phyloP scores from a whole-genome alignment of 2,329 filamentous ascomycete species.

The Sclerotinia nivalis region DNA sequence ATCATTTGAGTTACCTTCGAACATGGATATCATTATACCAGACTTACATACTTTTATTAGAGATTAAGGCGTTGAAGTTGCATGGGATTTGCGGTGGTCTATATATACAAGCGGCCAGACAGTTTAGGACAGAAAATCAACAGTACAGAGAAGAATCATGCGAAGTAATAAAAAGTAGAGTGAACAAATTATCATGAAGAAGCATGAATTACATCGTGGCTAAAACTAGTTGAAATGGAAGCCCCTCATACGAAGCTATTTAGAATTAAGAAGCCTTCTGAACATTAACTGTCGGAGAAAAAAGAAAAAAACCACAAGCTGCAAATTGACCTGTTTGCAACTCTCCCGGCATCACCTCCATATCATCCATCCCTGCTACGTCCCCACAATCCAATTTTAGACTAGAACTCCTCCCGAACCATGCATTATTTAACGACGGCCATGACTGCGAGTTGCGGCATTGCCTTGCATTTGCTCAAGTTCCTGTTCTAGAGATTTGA shows the following conservation, averaged over 20 bases:
- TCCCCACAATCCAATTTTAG: slow-evolving; percentile 23
- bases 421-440: slow-evolving; percentile 68
- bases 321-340: slow-evolving; percentile 36
- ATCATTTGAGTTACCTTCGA: not conserved
- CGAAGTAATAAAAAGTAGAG: not conserved
- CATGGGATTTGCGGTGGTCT: not conserved
- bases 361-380: slow-evolving; percentile 24
- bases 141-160: not conserved
- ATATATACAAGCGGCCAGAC: not conserved
- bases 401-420: slow-evolving; percentile 5
- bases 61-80: not conserved
- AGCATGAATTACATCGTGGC: slow-evolving; percentile 43
- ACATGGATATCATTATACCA: not conserved
- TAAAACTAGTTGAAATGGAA: slow-evolving; percentile 39
- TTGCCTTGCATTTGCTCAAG: slow-evolving; percentile 92
- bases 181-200: slow-evolving; percentile 28
- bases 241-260: slow-evolving; percentile 29
- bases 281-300: slow-evolving; percentile 25
- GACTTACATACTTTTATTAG: not conserved
- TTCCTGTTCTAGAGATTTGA: slow-evolving; percentile 88
- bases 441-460: slow-evolving; percentile 79
- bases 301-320: slow-evolving; percentile 33
- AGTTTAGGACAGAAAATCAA: not conserved
- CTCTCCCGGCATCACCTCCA: slow-evolving; percentile 35
- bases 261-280: slow-evolving; percentile 28